These are phyloP conservation scores for Grigorovia yakushimaensis DNA, from an alignment of 805 yeast genomes.

Conservation along the genomic window DNA sequence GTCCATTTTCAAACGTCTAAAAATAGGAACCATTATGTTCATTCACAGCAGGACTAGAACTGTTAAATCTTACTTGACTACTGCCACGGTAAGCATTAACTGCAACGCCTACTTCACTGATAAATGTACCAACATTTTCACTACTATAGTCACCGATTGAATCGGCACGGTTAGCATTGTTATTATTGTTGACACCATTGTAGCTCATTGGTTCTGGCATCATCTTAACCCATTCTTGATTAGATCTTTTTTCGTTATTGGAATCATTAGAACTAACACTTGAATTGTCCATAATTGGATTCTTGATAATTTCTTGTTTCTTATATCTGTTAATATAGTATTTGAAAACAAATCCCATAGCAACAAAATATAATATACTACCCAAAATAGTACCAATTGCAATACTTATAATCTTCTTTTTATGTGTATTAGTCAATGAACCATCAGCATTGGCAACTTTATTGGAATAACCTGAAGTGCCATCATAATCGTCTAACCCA, in stretches of 20 bases:
- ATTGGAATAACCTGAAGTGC: slow-evolving; percentile 15
- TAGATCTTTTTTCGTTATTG: slow-evolving; percentile 1
- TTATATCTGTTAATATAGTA: slow-evolving; percentile 35
- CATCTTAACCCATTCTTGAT: slow-evolving; percentile 26
- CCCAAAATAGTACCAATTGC: slow-evolving; percentile 80
- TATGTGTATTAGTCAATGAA: slow-evolving; percentile 20
- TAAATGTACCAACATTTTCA: not conserved
- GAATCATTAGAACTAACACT: slow-evolving; percentile 3
- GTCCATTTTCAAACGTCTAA: not conserved
- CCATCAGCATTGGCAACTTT: slow-evolving; percentile 3
- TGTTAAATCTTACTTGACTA: slow-evolving; percentile 33
- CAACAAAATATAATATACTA: slow-evolving; percentile 51
- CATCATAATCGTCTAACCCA: slow-evolving; percentile 3
- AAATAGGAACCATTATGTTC: not conserved
- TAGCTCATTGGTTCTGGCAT: not conserved
- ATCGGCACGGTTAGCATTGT: not conserved
- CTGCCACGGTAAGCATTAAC: slow-evolving; percentile 9
- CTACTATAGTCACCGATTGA: not conserved
- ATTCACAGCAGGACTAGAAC: slow-evolving; percentile 35
- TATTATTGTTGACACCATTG: not conserved
- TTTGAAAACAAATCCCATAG: slow-evolving; percentile 47
- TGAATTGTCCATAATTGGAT: slow-evolving; percentile 12
- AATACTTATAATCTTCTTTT: slow-evolving; percentile 57
- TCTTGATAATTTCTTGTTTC: slow-evolving; percentile 10
- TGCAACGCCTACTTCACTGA: slow-evolving; percentile 6